Evolutionary conservation across 495 filamentous ascomycete species (phyloP).

Genomic region (Xylaria flabelliformis): DNA sequence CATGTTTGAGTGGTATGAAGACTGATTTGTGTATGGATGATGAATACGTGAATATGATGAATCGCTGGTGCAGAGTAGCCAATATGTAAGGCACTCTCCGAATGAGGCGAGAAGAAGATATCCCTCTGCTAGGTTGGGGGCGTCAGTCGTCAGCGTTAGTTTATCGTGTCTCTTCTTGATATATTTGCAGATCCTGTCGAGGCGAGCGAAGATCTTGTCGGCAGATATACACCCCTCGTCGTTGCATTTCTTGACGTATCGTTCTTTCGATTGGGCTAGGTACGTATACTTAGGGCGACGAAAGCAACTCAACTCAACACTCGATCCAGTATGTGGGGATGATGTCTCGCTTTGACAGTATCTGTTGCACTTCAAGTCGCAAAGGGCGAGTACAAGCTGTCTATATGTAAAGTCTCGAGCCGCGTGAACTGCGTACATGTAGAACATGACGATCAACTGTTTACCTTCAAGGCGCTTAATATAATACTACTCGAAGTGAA

Average conservation of each 20-base stretch:
- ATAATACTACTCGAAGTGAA: not conserved
- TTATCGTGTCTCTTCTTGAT: not conserved
- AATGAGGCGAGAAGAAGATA: not conserved
- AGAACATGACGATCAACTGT: not conserved
- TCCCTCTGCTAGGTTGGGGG: not conserved
- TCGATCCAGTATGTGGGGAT: not conserved
- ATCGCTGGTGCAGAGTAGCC: no score
- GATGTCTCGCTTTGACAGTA: not conserved
- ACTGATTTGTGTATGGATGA: no score
- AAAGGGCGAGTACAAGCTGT: not conserved
- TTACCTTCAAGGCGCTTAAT: not conserved
- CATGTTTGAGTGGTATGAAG: not conserved
- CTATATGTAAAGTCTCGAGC: no score
- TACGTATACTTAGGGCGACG: not conserved
- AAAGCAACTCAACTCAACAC: not conserved
- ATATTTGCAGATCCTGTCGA: not conserved
- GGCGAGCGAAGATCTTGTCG: not conserved
- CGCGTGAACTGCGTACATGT: not conserved
- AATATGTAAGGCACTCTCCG: no score
- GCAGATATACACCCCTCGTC: not conserved
- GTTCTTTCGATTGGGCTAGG: not conserved
- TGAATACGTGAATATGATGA: not conserved
- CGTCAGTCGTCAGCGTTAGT: not conserved
- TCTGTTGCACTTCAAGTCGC: not conserved
- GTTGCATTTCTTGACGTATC: not conserved